These are phyloP conservation scores for Trichosporon faecale DNA, from an alignment of 1,284 basidiomycete genomes.

Conservation along the genomic window DNA sequence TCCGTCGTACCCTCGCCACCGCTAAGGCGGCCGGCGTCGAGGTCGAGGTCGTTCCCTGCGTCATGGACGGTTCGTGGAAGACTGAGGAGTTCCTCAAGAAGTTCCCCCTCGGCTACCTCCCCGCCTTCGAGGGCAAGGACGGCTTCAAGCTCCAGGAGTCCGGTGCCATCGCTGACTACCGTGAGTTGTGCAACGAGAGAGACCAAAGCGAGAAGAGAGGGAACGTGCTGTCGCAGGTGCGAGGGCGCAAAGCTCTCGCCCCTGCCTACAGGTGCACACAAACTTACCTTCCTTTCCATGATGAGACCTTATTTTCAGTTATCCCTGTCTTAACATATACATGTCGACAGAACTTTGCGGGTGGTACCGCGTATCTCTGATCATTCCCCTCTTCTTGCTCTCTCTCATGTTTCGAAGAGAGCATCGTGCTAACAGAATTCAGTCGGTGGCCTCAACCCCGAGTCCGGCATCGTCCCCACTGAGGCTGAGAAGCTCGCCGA, in stretches of 20 bases:
- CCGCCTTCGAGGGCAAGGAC: conserved; percentile 72
- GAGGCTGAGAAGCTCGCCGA: conserved; percentile 60
- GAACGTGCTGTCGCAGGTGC: neutral
- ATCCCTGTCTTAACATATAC: conserved; percentile 63
- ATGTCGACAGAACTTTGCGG: conserved; percentile 61
- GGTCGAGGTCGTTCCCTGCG: conserved; percentile 65
- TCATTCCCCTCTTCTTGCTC: conserved; percentile 16
- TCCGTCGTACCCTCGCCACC: conserved; percentile 64
- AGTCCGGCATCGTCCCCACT: conserved; percentile 63
- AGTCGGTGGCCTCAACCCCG: conserved; percentile 72
- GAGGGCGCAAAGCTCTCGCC: neutral
- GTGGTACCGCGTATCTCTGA: conserved; percentile 55
- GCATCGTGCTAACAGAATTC: conserved; percentile 9
- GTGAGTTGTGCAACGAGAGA: conserved; percentile 63
- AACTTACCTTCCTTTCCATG: conserved; percentile 31
- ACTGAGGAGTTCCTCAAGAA: conserved; percentile 73
- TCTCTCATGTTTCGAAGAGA: neutral
- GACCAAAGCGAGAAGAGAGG: neutral
- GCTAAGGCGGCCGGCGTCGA: conserved; percentile 70
- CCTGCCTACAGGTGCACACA: neutral
- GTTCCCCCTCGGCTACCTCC: conserved; percentile 81
- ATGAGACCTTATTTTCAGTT: conserved; percentile 57
- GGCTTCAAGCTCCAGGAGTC: conserved; percentile 77
- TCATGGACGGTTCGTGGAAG: conserved; percentile 56
- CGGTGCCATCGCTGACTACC: conserved; percentile 76